Conservation (phyloP, 148 eudicot species). For the Drosera capensis region DNA sequence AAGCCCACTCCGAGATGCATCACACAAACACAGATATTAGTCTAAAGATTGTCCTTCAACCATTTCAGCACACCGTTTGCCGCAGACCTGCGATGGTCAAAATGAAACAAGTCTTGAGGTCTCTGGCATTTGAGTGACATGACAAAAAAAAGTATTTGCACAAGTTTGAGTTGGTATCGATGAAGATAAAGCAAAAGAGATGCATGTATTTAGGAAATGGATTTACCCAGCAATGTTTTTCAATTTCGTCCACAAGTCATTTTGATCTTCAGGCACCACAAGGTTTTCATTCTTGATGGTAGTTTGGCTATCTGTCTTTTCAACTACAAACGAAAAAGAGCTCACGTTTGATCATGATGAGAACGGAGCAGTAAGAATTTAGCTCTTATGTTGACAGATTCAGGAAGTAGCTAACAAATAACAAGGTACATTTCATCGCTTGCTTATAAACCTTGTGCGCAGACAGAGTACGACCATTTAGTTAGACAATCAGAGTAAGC, state of each 20-base stretch:
- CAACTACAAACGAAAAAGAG: conserved; percentile 23
- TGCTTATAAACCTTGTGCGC: no score
- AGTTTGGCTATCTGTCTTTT: conserved; percentile 25
- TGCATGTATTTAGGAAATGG: neutral
- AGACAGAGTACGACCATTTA: no score
- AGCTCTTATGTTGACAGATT: neutral
- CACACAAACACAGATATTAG: conserved; percentile 1
- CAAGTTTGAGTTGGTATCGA: neutral
- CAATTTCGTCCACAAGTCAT: conserved; percentile 52
- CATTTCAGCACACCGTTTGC: conserved; percentile 79
- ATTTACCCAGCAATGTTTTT: conserved; percentile 84
- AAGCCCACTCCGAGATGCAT: no score
- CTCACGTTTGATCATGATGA: conserved; percentile 1
- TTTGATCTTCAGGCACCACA: conserved; percentile 40
- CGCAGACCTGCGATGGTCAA: conserved; percentile 41
- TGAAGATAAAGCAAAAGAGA: neutral
- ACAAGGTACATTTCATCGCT: no score
- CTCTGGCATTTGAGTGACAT: neutral
- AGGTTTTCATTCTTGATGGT: conserved; percentile 20
- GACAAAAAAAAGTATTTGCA: neutral
- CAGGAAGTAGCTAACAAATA: neutral
- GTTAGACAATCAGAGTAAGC: no score
- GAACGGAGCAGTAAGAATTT: neutral
- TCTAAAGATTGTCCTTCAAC: conserved; percentile 62
- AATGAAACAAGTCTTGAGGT: neutral